Evolutionary conservation across 495 filamentous ascomycete species (phyloP), one percentile per base, ranked within the genome.

Genomic region (Lasiosphaeria hispida): DNA sequence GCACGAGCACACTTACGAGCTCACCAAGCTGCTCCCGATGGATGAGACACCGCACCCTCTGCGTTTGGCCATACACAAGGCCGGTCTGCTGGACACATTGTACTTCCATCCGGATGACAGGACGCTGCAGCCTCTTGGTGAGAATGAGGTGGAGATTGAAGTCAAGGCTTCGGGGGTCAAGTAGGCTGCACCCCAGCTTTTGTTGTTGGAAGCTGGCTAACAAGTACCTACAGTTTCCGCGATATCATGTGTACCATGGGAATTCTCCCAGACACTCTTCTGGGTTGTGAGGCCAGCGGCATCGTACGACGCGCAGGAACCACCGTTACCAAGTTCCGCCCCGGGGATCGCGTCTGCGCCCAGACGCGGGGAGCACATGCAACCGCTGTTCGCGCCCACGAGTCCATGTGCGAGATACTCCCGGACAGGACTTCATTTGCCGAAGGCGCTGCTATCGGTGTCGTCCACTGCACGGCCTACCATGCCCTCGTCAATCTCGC

Each of bases 231-330:
- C 10, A 72, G 56, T 33, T 70, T 69, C 57, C 55, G 59, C 14
- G 75, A 83, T 40, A 61, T 81, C 5, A 68, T 80, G n/a, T 68
- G 75, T 10, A 69, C 75, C 0, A 63, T 83, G 57, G 80, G 80
- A 1, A 48, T 62, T 19, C 48, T 74, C 3, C 59, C 63, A 9
- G 57, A 52, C 10, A 44, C 55, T 11, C 48, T 57, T 10, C 57
- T 81, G 5, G 75, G 75, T 2, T 62, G 62, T 17, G 79, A 78
- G 9, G 73, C 68, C 39, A 63, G 61, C 2, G 62, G 70, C 4
- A 60, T 76, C 38, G 76, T 84, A 1, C 77, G 79, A 3, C 79
- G 78, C 0, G 69, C 83, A 4, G 82, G 83, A 11, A 57, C 82
- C 23, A 57, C 10, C 19, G 40, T 39, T 10, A 49, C 3, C 10